Evolutionary conservation across 495 filamentous ascomycete species (phyloP).

Genomic region (Hyphodiscus hymeniophilus): DNA sequence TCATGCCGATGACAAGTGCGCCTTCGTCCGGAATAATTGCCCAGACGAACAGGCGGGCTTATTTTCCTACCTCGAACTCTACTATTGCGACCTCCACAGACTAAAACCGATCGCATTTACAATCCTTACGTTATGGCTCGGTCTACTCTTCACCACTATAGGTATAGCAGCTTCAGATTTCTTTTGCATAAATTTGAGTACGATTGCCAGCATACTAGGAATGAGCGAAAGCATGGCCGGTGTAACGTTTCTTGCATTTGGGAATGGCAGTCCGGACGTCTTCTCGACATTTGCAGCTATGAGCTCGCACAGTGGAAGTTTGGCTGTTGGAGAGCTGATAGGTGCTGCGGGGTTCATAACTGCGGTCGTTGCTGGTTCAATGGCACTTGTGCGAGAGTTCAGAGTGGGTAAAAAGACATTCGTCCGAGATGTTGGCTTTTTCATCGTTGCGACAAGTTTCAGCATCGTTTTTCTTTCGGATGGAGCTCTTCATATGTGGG

Average conservation of each 20-base stretch:
- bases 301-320: constrained; percentile 88
- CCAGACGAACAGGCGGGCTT: constrained; percentile 84
- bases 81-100: constrained; percentile 73
- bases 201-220: constrained; percentile 76
- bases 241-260: constrained; percentile 94
- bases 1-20: constrained; percentile 59
- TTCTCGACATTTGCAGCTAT: constrained; percentile 98
- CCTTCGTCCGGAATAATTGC: constrained; percentile 76
- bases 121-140: constrained; percentile 74
- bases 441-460: constrained; percentile 79
- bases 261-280: constrained; percentile 98
- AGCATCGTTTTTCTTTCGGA: constrained; percentile 84
- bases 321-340: constrained; percentile 92
- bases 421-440: constrained; percentile 88
- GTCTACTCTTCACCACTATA: constrained; percentile 90
- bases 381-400: constrained; percentile 92
- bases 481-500: constrained; percentile 77
- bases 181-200: constrained; percentile 93
- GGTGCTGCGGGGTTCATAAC: constrained; percentile 96
- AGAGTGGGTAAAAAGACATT: constrained; percentile 83
- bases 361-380: constrained; percentile 93
- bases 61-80: constrained; percentile 80
- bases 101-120: constrained; percentile 69
- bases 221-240: constrained; percentile 95
- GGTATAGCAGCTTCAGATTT: constrained; percentile 99